Base-by-base conservation (phyloP, 768 basidiomycete genomes). In the Epithele typhae region DNA sequence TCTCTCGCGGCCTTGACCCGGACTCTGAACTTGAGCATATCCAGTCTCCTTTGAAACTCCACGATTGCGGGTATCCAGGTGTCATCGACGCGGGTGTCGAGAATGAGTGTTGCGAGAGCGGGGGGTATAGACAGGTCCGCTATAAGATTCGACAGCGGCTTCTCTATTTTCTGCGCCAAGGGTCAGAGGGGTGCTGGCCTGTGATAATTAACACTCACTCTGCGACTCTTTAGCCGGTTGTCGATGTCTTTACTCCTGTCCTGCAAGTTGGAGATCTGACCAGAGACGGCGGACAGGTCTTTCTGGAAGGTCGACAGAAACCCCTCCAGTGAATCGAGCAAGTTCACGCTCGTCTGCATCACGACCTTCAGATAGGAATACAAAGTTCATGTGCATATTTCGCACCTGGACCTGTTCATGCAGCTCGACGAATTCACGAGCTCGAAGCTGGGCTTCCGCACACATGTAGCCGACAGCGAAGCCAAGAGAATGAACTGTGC, bases 221-320 rank as follows among this genome's bases (percentile, higher is more conserved):
- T 77, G 43, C 96, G 77, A 47, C 84, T 88, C 62, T 84, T 87
- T 47, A 98, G 74, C 48, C 85, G 79, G 49, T 78, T 79, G 53
- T 98, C 96, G 15, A 98, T 96, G 34, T 87, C 87, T 54, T 88
- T 87, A 62, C 92, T 94, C 25, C 91, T 77, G 53, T 81, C 79
- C 60, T 98, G 96, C 19, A 99, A 74, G 52, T 97, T 92, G 1
- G 91, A 87, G 63, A 99, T 95, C 63, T 99, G 94, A 3, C 92
- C 90, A 2, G 96, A 97, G 9, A 98, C 96, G 1, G 86, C 84
- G 5, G 92, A 88, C 18, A 99, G 74, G 64, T 99, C 95, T 56
- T 76, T 86, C 66, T 97, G 95, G 60, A 99, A 99, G 0, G 90
- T 96, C 2, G 92, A 92, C 10, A 99, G 76, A 65, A 98, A 98